These are phyloP conservation scores for Clavulina sp. DNA, from an alignment of 768 basidiomycete genomes.

Conservation along the genomic window DNA sequence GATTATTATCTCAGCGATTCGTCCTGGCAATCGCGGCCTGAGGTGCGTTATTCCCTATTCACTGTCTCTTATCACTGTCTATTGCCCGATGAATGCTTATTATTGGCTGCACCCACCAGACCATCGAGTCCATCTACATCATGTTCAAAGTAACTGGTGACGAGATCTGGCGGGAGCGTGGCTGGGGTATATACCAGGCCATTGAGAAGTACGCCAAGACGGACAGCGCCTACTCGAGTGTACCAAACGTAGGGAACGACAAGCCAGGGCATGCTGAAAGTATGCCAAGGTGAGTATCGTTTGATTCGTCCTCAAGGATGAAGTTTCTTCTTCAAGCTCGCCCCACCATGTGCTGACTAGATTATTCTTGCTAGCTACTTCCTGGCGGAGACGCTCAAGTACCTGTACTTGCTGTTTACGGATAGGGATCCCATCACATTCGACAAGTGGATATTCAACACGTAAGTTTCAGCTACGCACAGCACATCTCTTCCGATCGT, in stretches of 20 bases:
- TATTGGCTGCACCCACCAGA: constrained; percentile 23
- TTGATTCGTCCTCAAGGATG: constrained; percentile 14
- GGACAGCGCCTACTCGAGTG: constrained; percentile 40
- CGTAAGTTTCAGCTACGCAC: constrained; percentile 14
- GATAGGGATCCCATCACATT: constrained; percentile 40
- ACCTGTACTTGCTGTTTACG: constrained; percentile 49
- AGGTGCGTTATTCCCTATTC: constrained; percentile 28
- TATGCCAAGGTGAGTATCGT: constrained; percentile 54
- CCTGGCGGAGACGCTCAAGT: constrained; percentile 49
- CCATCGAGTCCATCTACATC: constrained; percentile 54
- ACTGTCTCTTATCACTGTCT: not conserved
- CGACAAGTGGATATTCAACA: constrained; percentile 31
- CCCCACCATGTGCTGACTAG: not conserved
- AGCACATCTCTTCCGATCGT: too few relatives aligned
- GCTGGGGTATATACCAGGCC: constrained; percentile 53
- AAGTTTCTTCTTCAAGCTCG: constrained; percentile 4
- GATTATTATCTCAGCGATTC: constrained; percentile 36
- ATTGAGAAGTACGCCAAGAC: constrained; percentile 44
- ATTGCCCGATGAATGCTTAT: not conserved
- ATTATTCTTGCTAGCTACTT: constrained; percentile 25
- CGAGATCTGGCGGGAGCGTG: constrained; percentile 47
- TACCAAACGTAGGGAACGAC: constrained; percentile 29
- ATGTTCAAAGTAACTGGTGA: constrained; percentile 57
- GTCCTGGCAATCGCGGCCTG: constrained; percentile 47
- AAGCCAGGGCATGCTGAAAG: constrained; percentile 29